Evolutionary conservation across 2,329 filamentous ascomycete species (phyloP), one percentile per base, ranked within the genome.

Genomic region (Diplodia mutila): DNA sequence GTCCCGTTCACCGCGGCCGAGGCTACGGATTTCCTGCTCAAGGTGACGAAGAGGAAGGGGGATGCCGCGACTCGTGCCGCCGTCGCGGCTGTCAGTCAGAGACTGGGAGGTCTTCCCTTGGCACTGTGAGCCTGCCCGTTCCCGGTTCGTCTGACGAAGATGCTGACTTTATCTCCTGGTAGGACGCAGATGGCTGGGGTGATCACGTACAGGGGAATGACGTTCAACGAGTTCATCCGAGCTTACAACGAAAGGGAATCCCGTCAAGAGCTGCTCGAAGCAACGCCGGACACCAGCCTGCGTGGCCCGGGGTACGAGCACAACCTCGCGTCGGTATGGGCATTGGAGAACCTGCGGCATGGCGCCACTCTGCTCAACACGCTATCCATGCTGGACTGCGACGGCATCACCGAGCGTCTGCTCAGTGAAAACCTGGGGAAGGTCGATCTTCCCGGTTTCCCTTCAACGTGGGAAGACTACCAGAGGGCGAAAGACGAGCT

Each of bases 131-230:
- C 18, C 4, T 11, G 7, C 2, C 42, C 1, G n/a, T n/a, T 46
- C 42, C 8, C 11, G 42, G 1, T 11, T 4, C 8, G 14, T 8
- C 7, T 11, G n/a, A 7, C n/a, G n/a, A 0, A 46, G 18, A 46
- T 11, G n/a, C 6, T 29, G 18, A 32, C 8, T 21, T n/a, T 11
- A 32, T n/a, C 11, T 14, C 32, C 2, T 12, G 11, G 42, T 16
- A 32, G 61, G 16, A 68, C 71, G 5, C 72, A 73, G 39, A 73
- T 72, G 69, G 71, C 68, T 23, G 66, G 69, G n/a, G 61, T 72
- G 42, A 71, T 72, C 54, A 51, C 39, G 4, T 53, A 63, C 12
- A 39, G 67, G 29, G 42, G 69, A 23, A 51, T 71, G 39, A 54
- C 64, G 16, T 68, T 71, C 37, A 16, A 23, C n/a, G 69, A 70